Conservation (phyloP, 2,329 filamentous ascomycete genomes). For the Calonectria pseudoturangicola region DNA sequence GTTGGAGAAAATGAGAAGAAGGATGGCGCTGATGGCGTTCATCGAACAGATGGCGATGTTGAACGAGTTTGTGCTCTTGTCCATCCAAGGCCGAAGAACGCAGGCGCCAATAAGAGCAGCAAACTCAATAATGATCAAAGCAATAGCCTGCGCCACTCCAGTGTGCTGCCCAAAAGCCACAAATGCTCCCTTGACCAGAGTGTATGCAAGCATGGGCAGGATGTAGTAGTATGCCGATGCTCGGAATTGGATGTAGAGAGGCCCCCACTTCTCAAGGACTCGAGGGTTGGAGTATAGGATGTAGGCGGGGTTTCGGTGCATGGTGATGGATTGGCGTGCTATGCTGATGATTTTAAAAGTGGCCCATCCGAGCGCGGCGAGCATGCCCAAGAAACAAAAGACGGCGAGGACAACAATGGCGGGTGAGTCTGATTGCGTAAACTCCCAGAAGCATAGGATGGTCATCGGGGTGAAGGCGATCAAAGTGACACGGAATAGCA, state of each 20-base stretch:
- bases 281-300: constrained; percentile 95
- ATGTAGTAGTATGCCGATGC: constrained; percentile 97
- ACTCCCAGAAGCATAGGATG: constrained; percentile 94
- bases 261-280: constrained; percentile 96
- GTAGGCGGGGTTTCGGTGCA: constrained; percentile 96
- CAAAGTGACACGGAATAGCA: constrained; percentile 90
- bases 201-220: constrained; percentile 84
- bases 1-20: constrained; percentile 90
- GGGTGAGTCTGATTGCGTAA: constrained; percentile 88
- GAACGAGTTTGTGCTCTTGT: constrained; percentile 97
- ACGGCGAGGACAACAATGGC: constrained; percentile 90
- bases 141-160: constrained; percentile 85
- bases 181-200: constrained; percentile 90
- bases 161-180: constrained; percentile 85
- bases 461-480: constrained; percentile 94
- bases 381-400: constrained; percentile 89
- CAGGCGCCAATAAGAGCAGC: constrained; percentile 84
- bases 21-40: constrained; percentile 93
- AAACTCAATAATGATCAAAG: constrained; percentile 88
- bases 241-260: constrained; percentile 97
- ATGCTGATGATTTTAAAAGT: constrained; percentile 84
- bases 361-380: constrained; percentile 86
- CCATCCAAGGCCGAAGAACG: constrained; percentile 95
- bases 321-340: constrained; percentile 79
- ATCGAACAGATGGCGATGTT: constrained; percentile 93